A percentile compares a stretch with the other conserved stretches of the same genome.
Evolutionary conservation across 306 rosid species (phyloP).

Genomic region (Ochetophila trinervis): DNA sequence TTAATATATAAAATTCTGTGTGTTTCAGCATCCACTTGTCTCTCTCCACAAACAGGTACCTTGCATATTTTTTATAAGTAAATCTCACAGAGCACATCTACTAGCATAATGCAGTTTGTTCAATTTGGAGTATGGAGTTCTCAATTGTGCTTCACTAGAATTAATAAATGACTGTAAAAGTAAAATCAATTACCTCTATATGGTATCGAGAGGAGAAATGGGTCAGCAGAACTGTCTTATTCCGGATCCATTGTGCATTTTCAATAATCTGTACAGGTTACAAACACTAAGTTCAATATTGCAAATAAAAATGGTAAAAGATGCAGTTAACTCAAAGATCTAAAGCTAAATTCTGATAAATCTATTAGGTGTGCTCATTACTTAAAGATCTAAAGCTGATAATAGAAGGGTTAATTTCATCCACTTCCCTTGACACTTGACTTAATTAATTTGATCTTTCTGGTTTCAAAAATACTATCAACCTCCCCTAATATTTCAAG

Average conservation of each 20-base stretch:
- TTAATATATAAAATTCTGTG: not conserved
- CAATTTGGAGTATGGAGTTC: too few relatives aligned
- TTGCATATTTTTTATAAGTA: not conserved
- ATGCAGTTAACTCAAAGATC: constrained; percentile 15
- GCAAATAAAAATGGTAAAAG: constrained; percentile 2
- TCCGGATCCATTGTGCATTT: constrained; percentile 87
- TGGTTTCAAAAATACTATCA: too few relatives aligned
- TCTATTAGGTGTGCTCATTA: not conserved
- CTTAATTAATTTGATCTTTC: too few relatives aligned
- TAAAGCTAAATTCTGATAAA: constrained; percentile 1
- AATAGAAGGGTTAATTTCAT: too few relatives aligned
- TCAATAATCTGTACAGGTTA: constrained; percentile 57
- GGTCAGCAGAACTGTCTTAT: constrained; percentile 79
- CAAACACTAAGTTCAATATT: constrained; percentile 7
- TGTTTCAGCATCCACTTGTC: not conserved
- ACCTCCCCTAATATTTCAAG: too few relatives aligned
- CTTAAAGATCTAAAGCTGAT: not conserved
- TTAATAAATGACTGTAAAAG: not conserved
- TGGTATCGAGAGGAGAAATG: constrained; percentile 93
- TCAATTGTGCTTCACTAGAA: not conserved
- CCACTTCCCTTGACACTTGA: too few relatives aligned
- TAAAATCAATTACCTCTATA: constrained; percentile 62
- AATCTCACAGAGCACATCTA: not conserved
- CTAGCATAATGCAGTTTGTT: not conserved
- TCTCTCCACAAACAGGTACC: not conserved